Evolutionary conservation across 2,329 filamentous ascomycete genomes (phyloP).

Genomic region (Sarocladium brachiariae): DNA sequence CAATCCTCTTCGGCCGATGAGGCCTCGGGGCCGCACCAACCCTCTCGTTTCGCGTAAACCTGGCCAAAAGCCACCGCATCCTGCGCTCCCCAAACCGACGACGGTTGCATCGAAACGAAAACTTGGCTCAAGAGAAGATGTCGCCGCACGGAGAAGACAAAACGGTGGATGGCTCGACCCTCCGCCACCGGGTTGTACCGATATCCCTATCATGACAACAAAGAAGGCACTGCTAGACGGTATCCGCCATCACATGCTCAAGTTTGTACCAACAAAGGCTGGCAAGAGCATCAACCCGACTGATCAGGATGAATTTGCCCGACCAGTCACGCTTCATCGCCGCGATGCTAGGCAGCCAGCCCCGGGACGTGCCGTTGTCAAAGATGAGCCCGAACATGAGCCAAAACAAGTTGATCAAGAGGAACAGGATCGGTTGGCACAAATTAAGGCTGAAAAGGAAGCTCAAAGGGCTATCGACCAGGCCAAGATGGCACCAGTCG

Average conservation of each 20-base stretch:
- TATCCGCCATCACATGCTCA: slow-evolving; percentile 80
- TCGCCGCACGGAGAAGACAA: slow-evolving; percentile 36
- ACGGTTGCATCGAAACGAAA: slow-evolving; percentile 15
- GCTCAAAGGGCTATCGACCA: slow-evolving; percentile 80
- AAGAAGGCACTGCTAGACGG: slow-evolving; percentile 74
- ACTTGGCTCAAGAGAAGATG: slow-evolving; percentile 22
- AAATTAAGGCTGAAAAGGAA: slow-evolving; percentile 70
- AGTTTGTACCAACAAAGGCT: slow-evolving; percentile 57
- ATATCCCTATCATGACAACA: slow-evolving; percentile 69
- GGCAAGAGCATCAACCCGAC: slow-evolving; percentile 60
- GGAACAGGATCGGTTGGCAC: slow-evolving; percentile 59
- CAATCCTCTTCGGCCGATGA: slow-evolving; percentile 33
- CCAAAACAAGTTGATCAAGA: slow-evolving; percentile 43
- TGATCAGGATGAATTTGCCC: slow-evolving; percentile 71
- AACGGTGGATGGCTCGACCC: slow-evolving; percentile 54
- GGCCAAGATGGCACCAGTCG: slow-evolving; percentile 85
- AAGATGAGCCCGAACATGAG: slow-evolving; percentile 44
- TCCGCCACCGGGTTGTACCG: slow-evolving; percentile 40
- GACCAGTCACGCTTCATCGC: slow-evolving; percentile 82
- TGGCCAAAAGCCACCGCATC: slow-evolving; percentile 17
- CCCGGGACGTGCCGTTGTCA: slow-evolving; percentile 51
- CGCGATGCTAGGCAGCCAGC: slow-evolving; percentile 71
- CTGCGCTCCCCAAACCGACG: slow-evolving; percentile 15
- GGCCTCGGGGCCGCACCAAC: slow-evolving; percentile 42
- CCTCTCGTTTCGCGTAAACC: slow-evolving; percentile 50